Evolutionary conservation across 176 grass and related monocot genomes (phyloP), one percentile per base, ranked within the genome.

Genomic region (Juncus effusus): DNA sequence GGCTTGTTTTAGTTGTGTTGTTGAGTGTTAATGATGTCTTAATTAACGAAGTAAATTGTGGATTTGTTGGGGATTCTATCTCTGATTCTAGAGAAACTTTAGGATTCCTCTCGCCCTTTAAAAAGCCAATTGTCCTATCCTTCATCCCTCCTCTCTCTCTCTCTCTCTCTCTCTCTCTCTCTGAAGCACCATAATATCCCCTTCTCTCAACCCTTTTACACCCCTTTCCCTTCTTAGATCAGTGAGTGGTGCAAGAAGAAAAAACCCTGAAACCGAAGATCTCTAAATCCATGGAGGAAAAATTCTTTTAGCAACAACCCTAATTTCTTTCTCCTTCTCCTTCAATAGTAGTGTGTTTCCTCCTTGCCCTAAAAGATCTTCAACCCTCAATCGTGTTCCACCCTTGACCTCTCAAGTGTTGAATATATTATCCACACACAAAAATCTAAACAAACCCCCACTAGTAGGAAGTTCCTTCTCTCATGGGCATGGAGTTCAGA

Each of bases 401-500:
- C 15, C 4, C 72, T 35, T 42, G 19, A 28, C 19, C 7, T 15
- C 59, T 38, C 36, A 51, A 47, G 61, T 42, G 16, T 38, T 37
- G 38, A 53, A 63, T 36, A 40, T 41, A 77, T 65, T 65, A 39
- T 13, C 56, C 12, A 59, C 19, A 28, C 44, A 47, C 7, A 47
- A 9, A 47, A 47, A 47, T 9, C 9, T 9, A 78, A 60, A 49
- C 40, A 69, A 57, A 60, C 57, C 40, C 54, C 16, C 40, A 37
- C 52, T 68, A 47, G 39, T 57, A 13, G 14, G 36, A 72, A 13
- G 36, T 61, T 36, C 16, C 58, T 10, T n/a, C 11, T 59, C 44
- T 69, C 38, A 67, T 51, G 28, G 53, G 13, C 7, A 81, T 81
- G 79, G 79, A 81, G 61, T 67, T 81, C 54, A 68, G 62, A 62